Base-by-base conservation (phyloP, 2,329 filamentous ascomycete species). In the Paecilomyces fulvus region DNA sequence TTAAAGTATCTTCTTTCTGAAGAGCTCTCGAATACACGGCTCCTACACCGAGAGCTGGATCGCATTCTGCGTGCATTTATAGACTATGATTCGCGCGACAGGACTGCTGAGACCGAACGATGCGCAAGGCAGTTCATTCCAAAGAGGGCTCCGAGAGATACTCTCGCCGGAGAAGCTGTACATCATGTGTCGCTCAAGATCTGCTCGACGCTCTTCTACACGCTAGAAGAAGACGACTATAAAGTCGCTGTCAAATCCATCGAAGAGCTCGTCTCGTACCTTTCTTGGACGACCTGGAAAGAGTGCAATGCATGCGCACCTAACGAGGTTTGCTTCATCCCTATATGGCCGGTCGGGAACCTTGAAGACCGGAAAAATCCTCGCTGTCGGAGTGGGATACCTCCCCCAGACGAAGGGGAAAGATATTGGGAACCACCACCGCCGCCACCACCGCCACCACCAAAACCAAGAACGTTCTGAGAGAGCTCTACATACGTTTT, bases 281-380 rank as follows among this genome's bases (percentile, higher is more conserved):
- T 88, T 2, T 73, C 75, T 6, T 88, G 85, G 85, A 77, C 81
- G 3, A 76, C 70, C 0, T 87, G 83, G 83, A 84, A 82, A 61
- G 74, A 78, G 52, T 83, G 82, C 53, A 71, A 74, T 6, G 73
- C 75, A 0, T 87, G 85, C 63, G 67, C 63, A 0, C 72, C 75
- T 7, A 75, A 81, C 49, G 79, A 87, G 67, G 67, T 84, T 2
- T 83, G 83, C 59, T 77, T 82, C 50, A 73, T 86, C n/a, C 83
- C 83, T 1, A 84, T 87, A 64, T 87, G 83, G 83, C 84, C 84
- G 0, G 73, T 78, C 65, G 84, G 84, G 0, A 74, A 70, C 0
- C 63, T 70, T 0, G 75, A 82, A 25, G 83, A 87, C 63, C 81
- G 84, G 61, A 75, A 73, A 30, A 65, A 70, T 48, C 81, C 81